Evolutionary conservation across 192 early-diverging fungal genomes (phyloP), one percentile per base, ranked within the genome.

Genomic region (Coemansia reversa): DNA sequence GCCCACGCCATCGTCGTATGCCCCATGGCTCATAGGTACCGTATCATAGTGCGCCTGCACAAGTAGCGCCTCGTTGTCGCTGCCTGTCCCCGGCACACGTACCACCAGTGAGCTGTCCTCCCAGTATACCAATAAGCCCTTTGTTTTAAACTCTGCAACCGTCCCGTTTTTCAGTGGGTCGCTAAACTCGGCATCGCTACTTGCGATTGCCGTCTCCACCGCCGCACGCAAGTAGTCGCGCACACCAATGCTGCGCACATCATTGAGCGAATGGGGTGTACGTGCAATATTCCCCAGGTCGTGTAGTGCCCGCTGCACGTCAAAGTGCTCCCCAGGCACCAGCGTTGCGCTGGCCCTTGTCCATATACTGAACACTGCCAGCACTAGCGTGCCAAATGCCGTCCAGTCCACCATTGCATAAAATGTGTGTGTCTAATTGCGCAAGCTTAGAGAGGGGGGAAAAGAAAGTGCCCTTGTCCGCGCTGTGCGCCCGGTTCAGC

Each of bases 31-130:
- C 59, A 88, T 83, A 3, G 87, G 79, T 3, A 88, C 89, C 22
- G 86, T 83, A 33, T 90, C 89, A 71, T 85, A 91, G 60, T 91
- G 88, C 2, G 88, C 88, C 71, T 84, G 83, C 2, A 91, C 77
- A 16, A 91, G 74, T n/a, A 89, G 69, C 0, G 89, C 82, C 48
- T 85, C 79, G 45, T 69, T 68, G 14, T 76, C 66, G 6, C 66
- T 57, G 53, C 79, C 60, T 4, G 77, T 76, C 7, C 88, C 88
- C 23, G 83, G 78, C 8, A 90, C 69, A 3, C 86, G 83, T n/a
- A 90, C 77, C 20, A 88, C 55, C 27, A 90, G 55, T 61, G 86
- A 87, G 67, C 85, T 84, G 55, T 76, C 74, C 48, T 82, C 80
- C 70, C 72, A 77, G 68, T 77, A 74, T 28, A 77, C 65, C 47